Evolutionary conservation across 2,329 filamentous ascomycete species (phyloP).

Genomic region (Cordyceps fumosorosea): DNA sequence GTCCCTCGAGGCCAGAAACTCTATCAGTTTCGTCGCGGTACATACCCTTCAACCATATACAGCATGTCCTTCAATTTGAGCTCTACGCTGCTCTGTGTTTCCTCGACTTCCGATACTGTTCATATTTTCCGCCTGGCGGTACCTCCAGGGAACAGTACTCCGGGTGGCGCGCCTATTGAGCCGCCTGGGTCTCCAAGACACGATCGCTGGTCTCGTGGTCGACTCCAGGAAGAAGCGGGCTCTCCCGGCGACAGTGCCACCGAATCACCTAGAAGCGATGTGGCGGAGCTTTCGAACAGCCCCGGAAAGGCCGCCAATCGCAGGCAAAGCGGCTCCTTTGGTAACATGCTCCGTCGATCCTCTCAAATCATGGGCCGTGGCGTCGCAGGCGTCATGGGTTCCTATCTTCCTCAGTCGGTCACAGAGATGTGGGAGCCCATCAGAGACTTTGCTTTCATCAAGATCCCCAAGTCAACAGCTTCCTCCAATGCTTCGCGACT

Average conservation of each 20-base stretch:
- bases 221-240: conserved; percentile 42
- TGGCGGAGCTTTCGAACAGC: conserved; percentile 30
- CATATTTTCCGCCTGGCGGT: conserved; percentile 82
- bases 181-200: conserved; percentile 34
- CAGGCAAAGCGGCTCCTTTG: conserved; percentile 67
- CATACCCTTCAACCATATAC: conserved; percentile 91
- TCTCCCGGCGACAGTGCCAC: conserved; percentile 38
- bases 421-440: conserved; percentile 97
- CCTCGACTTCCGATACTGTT: conserved; percentile 91
- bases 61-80: conserved; percentile 98
- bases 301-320: conserved; percentile 27
- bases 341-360: conserved; percentile 86
- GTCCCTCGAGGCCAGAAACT: conserved; percentile 87
- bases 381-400: conserved; percentile 81
- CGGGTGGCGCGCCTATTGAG: conserved; percentile 31
- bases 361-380: conserved; percentile 89
- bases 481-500: conserved; percentile 16
- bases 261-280: conserved; percentile 48
- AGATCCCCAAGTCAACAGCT: conserved; percentile 61
- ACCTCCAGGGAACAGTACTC: conserved; percentile 34
- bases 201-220: conserved; percentile 47
- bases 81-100: conserved; percentile 88
- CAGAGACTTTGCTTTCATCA: conserved; percentile 94
- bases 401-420: conserved; percentile 86
- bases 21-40: conserved; percentile 91